Conservation (phyloP, 257 asterid species). For the Jasminum sambac region DNA sequence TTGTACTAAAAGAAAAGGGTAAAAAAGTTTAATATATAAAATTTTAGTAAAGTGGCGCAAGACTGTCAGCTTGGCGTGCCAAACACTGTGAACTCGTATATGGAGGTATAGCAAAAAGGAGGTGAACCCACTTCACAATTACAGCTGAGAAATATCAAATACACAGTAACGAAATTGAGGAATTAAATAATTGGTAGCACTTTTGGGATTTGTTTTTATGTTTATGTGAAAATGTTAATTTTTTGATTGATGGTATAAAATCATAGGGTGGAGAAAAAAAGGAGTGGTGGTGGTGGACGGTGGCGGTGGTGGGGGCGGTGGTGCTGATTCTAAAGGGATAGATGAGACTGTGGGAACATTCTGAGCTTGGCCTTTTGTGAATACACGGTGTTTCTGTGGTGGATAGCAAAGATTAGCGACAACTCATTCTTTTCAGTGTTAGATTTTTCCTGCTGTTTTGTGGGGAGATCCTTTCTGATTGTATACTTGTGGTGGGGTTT, state of each 20-base stretch:
- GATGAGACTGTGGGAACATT: conserved; percentile 51
- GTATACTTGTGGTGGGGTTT: conserved; percentile 29
- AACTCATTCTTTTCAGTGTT: conserved; percentile 55
- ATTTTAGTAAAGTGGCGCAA: conserved; percentile 35
- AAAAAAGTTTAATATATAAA: not conserved
- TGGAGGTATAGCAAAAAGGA: conserved; percentile 16
- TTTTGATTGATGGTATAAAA: conserved; percentile 31
- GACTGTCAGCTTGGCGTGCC: conserved; percentile 94
- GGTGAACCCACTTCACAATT: conserved; percentile 40
- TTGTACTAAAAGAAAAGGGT: conserved; percentile 4
- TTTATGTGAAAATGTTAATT: conserved; percentile 31
- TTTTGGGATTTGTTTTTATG: conserved; percentile 25
- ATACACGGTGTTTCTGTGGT: conserved; percentile 71
- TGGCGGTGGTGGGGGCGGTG: conserved; percentile 65
- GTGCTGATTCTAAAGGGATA: conserved; percentile 60
- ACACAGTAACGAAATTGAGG: conserved; percentile 20
- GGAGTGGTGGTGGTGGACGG: conserved; percentile 54
- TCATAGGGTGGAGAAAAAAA: conserved; percentile 21
- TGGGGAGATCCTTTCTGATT: conserved; percentile 26
- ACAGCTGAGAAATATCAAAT: no score
- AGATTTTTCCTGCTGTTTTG: conserved; percentile 39
- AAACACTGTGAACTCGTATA: conserved; percentile 38
- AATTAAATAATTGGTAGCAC: conserved; percentile 16
- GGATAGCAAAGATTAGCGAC: conserved; percentile 71
- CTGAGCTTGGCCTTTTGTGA: conserved; percentile 66